Evolutionary conservation across 192 early-diverging fungal species (phyloP).

Genomic region (Umbelopsis vinacea): DNA sequence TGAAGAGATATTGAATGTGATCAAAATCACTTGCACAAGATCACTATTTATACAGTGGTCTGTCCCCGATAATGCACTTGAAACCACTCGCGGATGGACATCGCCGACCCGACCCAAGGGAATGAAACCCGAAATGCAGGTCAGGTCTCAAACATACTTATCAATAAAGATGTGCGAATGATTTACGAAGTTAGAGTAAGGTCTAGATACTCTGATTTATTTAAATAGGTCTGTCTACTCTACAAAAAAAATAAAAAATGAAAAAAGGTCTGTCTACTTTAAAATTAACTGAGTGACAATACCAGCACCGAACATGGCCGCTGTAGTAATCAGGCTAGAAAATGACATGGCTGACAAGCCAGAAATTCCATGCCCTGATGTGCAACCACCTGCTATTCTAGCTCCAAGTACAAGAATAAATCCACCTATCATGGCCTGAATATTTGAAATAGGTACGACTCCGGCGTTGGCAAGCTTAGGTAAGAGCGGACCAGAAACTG

Average conservation of each 20-base stretch:
- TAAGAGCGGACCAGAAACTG: neutral
- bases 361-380: neutral
- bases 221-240: neutral
- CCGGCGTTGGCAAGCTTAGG: neutral
- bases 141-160: too few species aligned
- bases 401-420: neutral
- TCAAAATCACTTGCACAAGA: too few species aligned
- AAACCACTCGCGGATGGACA: too few species aligned
- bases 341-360: constrained; percentile 2
- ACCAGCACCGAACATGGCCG: constrained; percentile 1
- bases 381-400: neutral
- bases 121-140: too few species aligned
- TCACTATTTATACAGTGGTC: too few species aligned
- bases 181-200: neutral
- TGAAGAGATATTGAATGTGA: neutral
- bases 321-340: neutral
- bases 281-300: neutral
- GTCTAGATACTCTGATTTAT: neutral
- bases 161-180: too few species aligned
- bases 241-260: too few species aligned
- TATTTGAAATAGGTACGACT: neutral
- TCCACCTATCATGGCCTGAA: neutral
- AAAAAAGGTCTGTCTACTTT: neutral
- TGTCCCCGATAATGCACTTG: too few species aligned
- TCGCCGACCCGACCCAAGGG: too few species aligned